These are phyloP conservation scores for Durusdinium trenchii DNA, from an alignment of 73 alveolate species.

Conservation along the genomic window DNA sequence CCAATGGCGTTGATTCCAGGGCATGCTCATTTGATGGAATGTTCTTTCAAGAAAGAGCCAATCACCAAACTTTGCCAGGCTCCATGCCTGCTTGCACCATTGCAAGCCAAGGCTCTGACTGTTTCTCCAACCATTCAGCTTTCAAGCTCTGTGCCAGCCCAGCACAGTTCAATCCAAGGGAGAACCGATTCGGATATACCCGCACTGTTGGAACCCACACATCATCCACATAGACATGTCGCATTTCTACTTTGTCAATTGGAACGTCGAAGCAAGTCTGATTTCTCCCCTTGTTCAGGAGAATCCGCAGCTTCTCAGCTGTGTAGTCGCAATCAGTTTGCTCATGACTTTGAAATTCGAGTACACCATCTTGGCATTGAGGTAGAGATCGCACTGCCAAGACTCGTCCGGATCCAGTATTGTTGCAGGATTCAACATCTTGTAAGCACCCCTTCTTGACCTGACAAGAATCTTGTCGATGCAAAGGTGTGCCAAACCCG, in stretches of 20 bases:
- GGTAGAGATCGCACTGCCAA: neutral
- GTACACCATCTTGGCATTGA: neutral
- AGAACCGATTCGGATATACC: neutral
- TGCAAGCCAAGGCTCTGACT: too few species aligned
- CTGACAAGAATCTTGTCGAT: neutral
- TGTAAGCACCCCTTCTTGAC: neutral
- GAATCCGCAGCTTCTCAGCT: neutral
- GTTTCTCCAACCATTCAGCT: too few species aligned
- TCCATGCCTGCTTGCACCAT: too few species aligned
- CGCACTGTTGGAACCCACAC: neutral
- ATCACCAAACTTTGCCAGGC: too few species aligned
- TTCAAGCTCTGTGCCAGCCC: neutral
- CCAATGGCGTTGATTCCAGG: too few species aligned
- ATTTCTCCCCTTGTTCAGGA: neutral
- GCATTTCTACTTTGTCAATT: neutral
- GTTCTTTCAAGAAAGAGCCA: too few species aligned
- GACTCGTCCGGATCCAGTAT: neutral
- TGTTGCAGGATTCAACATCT: neutral
- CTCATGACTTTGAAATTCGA: neutral
- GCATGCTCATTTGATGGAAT: too few species aligned
- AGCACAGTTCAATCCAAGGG: neutral
- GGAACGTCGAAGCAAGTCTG: too few species aligned
- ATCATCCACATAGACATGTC: neutral
- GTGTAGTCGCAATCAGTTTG: neutral
- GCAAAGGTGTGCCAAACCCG: too few species aligned